Evolutionary conservation across 1,284 basidiomycete genomes (phyloP).

Genomic region (Hemileia vastatrix): DNA sequence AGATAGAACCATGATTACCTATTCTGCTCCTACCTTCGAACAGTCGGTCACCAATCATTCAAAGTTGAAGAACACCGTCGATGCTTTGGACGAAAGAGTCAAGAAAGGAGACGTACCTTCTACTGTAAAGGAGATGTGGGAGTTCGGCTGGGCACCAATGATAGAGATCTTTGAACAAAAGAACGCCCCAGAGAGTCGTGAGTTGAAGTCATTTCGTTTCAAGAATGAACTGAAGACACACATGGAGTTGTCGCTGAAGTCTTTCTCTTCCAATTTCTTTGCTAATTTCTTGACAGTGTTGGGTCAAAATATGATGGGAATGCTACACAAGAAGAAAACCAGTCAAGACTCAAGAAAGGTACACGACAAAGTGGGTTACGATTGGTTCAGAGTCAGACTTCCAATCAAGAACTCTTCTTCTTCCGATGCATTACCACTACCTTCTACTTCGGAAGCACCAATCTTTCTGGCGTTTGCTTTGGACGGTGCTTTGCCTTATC

Average conservation of each 20-base stretch:
- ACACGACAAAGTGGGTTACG: not conserved
- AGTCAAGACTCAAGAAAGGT: not conserved
- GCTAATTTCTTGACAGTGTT: not conserved
- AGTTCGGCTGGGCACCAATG: not conserved
- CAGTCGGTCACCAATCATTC: not conserved
- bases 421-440: not conserved
- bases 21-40: not conserved
- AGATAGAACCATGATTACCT: not conserved
- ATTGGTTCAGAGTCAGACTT: not conserved
- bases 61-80: not conserved
- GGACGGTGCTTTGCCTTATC: constrained; percentile 31
- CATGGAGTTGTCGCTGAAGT: too few relatives aligned
- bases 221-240: too few relatives aligned
- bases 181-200: not conserved
- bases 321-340: not conserved
- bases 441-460: not conserved
- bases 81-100: not conserved
- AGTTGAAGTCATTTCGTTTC: too few relatives aligned
- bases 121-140: not conserved
- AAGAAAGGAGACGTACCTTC: not conserved
- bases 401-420: not conserved
- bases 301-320: not conserved
- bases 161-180: not conserved
- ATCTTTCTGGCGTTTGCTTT: constrained; percentile 28
- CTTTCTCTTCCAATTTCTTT: too few relatives aligned